Percentiles rank a stretch among this genome's conserved stretches.
Evolutionary conservation across 805 yeast species (phyloP).

Genomic region (Isabelozyma heimii): DNA sequence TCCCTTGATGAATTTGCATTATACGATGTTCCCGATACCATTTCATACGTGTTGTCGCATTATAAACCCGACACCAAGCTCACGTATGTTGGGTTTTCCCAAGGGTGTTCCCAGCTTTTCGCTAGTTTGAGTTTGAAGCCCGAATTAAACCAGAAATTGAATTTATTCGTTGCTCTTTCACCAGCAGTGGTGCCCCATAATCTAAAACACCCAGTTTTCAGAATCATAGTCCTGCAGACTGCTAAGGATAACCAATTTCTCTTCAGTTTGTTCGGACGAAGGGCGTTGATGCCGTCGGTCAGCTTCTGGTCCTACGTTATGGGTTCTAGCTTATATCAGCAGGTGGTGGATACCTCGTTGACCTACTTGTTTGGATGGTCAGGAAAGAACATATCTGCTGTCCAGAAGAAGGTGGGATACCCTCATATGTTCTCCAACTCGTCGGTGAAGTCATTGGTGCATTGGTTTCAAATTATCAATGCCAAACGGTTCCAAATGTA

Average conservation of each 20-base stretch:
- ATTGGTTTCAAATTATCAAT: constrained; percentile 32
- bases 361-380: constrained; percentile 26
- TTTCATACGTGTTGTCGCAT: constrained; percentile 16
- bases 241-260: constrained; percentile 23
- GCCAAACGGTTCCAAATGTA: constrained; percentile 30
- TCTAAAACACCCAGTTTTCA: constrained; percentile 20
- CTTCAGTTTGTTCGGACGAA: constrained; percentile 21
- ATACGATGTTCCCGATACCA: constrained; percentile 27
- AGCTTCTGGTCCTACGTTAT: constrained; percentile 24
- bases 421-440: constrained; percentile 29
- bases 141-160: constrained; percentile 15
- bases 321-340: constrained; percentile 19
- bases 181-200: constrained; percentile 27
- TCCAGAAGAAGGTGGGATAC: constrained; percentile 25
- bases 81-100: constrained; percentile 28
- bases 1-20: constrained; percentile 31
- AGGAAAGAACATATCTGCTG: constrained; percentile 16
- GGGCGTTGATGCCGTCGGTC: constrained; percentile 28
- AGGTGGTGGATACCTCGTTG: constrained; percentile 21
- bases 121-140: constrained; percentile 29
- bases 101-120: constrained; percentile 30
- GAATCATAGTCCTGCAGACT: constrained; percentile 20
- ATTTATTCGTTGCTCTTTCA: constrained; percentile 25
- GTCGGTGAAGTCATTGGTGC: constrained; percentile 25
- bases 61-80: constrained; percentile 15